Base-by-base conservation (phyloP, 768 basidiomycete genomes). In the Mycena vulgaris region DNA sequence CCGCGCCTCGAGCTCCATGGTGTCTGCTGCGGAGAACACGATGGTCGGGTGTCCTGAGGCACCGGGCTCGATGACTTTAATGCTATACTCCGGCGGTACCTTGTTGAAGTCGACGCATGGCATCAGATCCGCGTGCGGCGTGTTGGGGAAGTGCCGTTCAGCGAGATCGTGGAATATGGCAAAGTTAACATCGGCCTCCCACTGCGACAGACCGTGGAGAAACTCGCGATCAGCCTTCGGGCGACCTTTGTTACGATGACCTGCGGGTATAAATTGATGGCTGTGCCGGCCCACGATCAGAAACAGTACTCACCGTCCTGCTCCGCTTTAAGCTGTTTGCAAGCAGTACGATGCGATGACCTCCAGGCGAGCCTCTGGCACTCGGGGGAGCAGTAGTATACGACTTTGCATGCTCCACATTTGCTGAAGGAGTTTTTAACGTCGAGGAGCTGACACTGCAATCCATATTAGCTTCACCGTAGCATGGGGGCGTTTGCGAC, bases 371-470 rank as follows among this genome's bases (percentile, higher is more conserved):
- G 58, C 3, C 70, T 70, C 72, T 83, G 83, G 55, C 83, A 83
- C 66, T 83, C 81, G 51, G 79, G 78, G 1, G 83, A 83, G 63
- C 83, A 83, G 69, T 83, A 83, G 13, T 79, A 71, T 4, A 79
- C 80, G 4, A 65, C 75, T 3, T 71, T 66, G 70, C 83, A 83
- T 1, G 75, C 76, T 6, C 75, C 70, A 57, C 83, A 84, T 45
- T 78, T 76, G 40, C 71, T 70, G 70, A 84, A 80, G 17, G 73
- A 77, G 56, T 78, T 78, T 60, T 79, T 82, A 2, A 58, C 63
- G 27, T 81, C 80, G 39, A 80, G 56, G 56, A 80, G 80, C 25
- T 78, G 79, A 56, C 82, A 83, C 82, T 83, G 52, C 1, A 45
- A 62, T 19, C 7, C n/a, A 40, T 27, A 2, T 49, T 21, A 35